Evolutionary conservation across 805 yeast species (phyloP).

Genomic region (Huiozyma sinensis): DNA sequence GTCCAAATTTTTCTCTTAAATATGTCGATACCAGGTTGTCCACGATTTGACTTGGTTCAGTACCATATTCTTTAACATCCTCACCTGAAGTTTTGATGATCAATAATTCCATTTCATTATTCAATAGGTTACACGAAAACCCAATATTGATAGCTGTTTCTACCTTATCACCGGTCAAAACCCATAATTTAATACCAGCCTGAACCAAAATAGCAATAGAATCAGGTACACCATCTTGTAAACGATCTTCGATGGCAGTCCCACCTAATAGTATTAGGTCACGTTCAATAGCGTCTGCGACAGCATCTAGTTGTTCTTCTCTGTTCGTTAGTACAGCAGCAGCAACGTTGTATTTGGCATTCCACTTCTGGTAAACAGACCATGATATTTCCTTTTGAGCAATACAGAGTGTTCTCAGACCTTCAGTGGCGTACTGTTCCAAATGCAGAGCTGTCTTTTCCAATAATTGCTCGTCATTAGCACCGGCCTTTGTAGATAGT

Average conservation of each 20-base stretch:
- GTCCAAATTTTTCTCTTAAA: constrained; percentile 42
- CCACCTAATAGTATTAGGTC: constrained; percentile 63
- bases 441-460: constrained; percentile 60
- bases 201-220: constrained; percentile 56
- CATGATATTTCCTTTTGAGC: constrained; percentile 59
- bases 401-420: constrained; percentile 71
- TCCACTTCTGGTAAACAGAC: constrained; percentile 56
- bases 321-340: constrained; percentile 52
- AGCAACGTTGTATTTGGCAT: constrained; percentile 49
- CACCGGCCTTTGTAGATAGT: constrained; percentile 32
- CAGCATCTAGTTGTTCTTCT: constrained; percentile 63
- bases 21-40: constrained; percentile 41
- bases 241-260: constrained; percentile 77
- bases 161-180: constrained; percentile 79
- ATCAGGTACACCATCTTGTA: constrained; percentile 82
- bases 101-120: constrained; percentile 64
- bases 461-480: constrained; percentile 38
- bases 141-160: constrained; percentile 86
- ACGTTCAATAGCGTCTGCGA: constrained; percentile 63
- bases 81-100: constrained; percentile 43
- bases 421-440: constrained; percentile 74
- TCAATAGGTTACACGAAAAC: constrained; percentile 68
- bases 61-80: constrained; percentile 37
- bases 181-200: constrained; percentile 82
- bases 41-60: constrained; percentile 33